Evolutionary conservation across 2,329 filamentous ascomycete species (phyloP), one percentile per base, ranked within the genome.

Genomic region (Sporothrix curviconia): DNA sequence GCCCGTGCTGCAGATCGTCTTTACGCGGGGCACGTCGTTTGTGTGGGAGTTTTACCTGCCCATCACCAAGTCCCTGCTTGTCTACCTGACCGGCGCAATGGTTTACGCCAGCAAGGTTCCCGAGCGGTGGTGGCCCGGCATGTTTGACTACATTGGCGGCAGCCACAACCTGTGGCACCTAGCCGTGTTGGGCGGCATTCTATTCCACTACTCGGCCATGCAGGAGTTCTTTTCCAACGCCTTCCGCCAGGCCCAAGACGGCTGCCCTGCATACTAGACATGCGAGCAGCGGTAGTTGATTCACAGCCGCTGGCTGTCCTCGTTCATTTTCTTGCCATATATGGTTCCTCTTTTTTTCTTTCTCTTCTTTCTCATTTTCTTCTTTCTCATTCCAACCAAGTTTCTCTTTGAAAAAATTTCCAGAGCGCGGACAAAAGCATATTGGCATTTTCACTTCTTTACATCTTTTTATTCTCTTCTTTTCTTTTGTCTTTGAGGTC

Each of bases 121-220:
- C 2, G 94, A 99, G 76, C 81, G 92, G 61, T 99, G 91, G 88
- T 87, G 80, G 65, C 94, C 94, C 0, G 94, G 94, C 51, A 83
- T 87, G 69, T 99, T 99, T 66, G 94, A 99, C 72, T 97, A 97
- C 69, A 80, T 95, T 40, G 94, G 94, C 39, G 92, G 90, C 46
- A 95, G 90, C 70, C 94, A 99, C 74, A 99, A 99, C 71, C 84
- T 99, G 59, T 99, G 94, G 94, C 94, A 99, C 72, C 74, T 95
- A 34, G 94, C 94, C 7, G 94, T 99, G 11, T 76, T 99, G 28
- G 90, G 92, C 15, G 94, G 94, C 11, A 99, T 99, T 58, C 72
- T 97, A n/a, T 97, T 96, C 70, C 94, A 99, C 72, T 99, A 97
- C 73, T 80, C 82, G 22, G 94, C 94, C 17, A 96, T 99, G 92